Evolutionary conservation across 2,329 filamentous ascomycete genomes (phyloP), one percentile per base, ranked within the genome.

Genomic region (Thelonectria discophora): DNA sequence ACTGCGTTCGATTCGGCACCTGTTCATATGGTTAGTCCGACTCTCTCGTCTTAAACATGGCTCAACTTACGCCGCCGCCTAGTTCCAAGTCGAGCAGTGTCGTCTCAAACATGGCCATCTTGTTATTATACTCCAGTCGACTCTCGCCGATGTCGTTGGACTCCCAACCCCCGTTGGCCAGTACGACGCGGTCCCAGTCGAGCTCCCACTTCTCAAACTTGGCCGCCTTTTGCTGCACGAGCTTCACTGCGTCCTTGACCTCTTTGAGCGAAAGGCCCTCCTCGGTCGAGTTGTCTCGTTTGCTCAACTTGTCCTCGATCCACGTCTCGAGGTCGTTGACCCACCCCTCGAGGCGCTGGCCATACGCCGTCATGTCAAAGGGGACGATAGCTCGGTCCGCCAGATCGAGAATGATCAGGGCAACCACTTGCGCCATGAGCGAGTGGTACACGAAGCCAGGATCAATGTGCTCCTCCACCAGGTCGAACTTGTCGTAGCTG

Each of bases 401-500:
- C 12, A 97, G 84, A 70, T 98, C 94, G 18, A 97, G 86, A 55
- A 95, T 85, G n/a, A 98, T 80, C 3, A 98, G 82, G 1, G 88
- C 88, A 77, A 92, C 89, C 42, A 98, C 82, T 76, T 97, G 88
- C 11, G 88, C 92, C 61, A 98, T 85, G 6, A 91, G 78, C 42
- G 83, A 85, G 78, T 98, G 95, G 73, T 97, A 95, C 11, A 84
- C 77, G 72, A 97, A 97, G 1, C 86, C 89, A 0, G 93, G 93
- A 74, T 99, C 95, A 20, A 91, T 89, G 62, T 91, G 87, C 39
- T 84, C 84, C 24, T 88, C 82, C 84, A 98, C 92, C 89, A 93
- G 94, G 46, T 93, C 90, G 69, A 91, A 94, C 55, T 88, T 96
- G 73, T 98, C 94, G 77, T 97, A 96, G 77, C 91, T 95, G 62